Evolutionary conservation across 331 rosid species (phyloP).

Genomic region (Malus hybrid): DNA sequence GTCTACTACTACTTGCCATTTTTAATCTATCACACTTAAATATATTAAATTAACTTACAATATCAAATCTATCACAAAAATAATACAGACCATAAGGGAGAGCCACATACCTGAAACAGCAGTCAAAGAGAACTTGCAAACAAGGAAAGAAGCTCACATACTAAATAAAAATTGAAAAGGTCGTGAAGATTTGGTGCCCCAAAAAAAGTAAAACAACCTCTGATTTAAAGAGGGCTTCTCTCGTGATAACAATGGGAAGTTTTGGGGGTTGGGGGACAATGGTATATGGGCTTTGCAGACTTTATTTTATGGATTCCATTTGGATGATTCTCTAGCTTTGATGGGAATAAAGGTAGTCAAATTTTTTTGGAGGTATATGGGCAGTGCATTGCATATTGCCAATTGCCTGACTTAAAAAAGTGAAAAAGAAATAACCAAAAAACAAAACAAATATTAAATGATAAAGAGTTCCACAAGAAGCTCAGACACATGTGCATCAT

Average conservation of each 20-base stretch:
- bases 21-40: not conserved
- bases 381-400: no score
- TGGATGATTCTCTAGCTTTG: no score
- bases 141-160: not conserved
- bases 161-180: not conserved
- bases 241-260: not conserved
- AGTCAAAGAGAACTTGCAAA: not conserved
- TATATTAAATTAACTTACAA: not conserved
- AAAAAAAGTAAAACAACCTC: not conserved
- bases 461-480: no score
- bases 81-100: not conserved
- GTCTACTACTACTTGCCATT: not conserved
- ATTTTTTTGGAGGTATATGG: no score
- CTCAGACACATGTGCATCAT: no score
- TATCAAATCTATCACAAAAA: not conserved
- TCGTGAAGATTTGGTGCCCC: not conserved
- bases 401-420: no score
- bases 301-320: no score
- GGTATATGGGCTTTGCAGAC: no score
- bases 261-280: not conserved
- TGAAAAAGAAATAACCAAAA: no score
- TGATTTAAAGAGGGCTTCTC: not conserved
- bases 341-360: no score
- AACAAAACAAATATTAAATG: no score
- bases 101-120: not conserved